Conservation (phyloP, 2,329 filamentous ascomycete species). For the Graphilbum fragrans region DNA sequence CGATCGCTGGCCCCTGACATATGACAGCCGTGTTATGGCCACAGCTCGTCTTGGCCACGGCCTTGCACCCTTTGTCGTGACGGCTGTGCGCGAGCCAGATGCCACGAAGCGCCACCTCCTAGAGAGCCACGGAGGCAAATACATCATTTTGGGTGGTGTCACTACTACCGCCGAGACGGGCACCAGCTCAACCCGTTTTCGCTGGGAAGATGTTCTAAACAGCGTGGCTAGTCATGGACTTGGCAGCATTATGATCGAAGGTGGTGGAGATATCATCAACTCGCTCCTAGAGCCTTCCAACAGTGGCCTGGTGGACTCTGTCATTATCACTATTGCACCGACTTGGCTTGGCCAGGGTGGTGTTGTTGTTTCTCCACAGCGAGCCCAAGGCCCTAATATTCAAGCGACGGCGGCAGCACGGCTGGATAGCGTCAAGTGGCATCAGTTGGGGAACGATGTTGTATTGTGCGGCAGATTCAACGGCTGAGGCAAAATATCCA, state of each 20-base stretch:
- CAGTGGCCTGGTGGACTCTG: conserved; percentile 50
- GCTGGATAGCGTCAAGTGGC: conserved; percentile 58
- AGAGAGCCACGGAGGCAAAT: conserved; percentile 39
- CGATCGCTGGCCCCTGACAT: conserved; percentile 55
- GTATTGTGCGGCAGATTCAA: conserved; percentile 57
- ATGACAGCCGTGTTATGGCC: conserved; percentile 51
- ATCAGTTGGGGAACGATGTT: conserved; percentile 69
- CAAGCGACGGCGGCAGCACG: conserved; percentile 48
- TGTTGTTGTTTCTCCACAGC: conserved; percentile 62
- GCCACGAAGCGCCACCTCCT: conserved; percentile 28
- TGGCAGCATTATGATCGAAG: conserved; percentile 81
- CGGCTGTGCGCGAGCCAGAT: conserved; percentile 32
- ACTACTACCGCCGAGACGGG: conserved; percentile 7
- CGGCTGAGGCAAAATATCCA: conserved; percentile 1
- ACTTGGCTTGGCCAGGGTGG: conserved; percentile 80
- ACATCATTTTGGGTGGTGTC: conserved; percentile 24
- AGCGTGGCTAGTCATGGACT: conserved; percentile 48
- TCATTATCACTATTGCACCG: conserved; percentile 82
- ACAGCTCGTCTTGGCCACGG: conserved; percentile 54
- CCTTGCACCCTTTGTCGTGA: conserved; percentile 61
- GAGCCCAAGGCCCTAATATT: conserved; percentile 35
- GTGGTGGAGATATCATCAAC: conserved; percentile 74
- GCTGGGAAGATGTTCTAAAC: conserved; percentile 53
- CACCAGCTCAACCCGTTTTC: conserved; percentile 28
- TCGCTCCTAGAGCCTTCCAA: conserved; percentile 55